Evolutionary conservation across 306 rosid genomes (phyloP).

Genomic region (Acacia confusa): DNA sequence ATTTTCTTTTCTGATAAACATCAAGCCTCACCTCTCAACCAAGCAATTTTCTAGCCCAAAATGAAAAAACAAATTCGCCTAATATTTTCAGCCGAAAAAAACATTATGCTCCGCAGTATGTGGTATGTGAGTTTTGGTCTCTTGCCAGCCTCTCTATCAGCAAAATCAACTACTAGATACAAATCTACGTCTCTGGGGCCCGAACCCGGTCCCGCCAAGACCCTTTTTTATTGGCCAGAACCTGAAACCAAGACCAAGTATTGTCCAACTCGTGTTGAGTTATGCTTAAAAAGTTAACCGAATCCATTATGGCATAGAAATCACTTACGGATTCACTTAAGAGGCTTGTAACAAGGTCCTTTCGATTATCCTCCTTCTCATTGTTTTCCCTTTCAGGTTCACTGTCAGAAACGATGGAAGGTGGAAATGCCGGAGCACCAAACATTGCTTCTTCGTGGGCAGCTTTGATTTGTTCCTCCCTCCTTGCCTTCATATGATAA

Average conservation of each 20-base stretch:
- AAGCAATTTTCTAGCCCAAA: constrained; percentile 5
- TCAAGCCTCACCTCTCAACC: constrained; percentile 10
- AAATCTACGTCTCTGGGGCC: constrained; percentile 47
- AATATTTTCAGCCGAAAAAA: constrained; percentile 13
- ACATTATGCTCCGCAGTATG: constrained; percentile 1
- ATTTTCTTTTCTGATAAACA: background rate
- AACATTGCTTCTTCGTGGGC: constrained; percentile 98
- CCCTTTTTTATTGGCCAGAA: constrained; percentile 76
- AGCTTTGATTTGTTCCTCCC: constrained; percentile 75
- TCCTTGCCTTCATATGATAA: constrained; percentile 55
- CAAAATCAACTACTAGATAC: constrained; percentile 12
- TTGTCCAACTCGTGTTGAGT: constrained; percentile 4
- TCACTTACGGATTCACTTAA: constrained; percentile 75
- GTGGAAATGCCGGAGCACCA: constrained; percentile 53
- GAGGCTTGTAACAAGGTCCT: constrained; percentile 56
- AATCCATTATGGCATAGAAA: background rate
- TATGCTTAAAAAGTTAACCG: background rate
- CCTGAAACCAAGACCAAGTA: constrained; percentile 47
- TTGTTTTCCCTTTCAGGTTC: constrained; percentile 57
- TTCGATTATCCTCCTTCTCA: constrained; percentile 45
- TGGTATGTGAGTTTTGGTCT: background rate
- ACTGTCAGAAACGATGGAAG: constrained; percentile 42
- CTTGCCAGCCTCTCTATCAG: background rate
- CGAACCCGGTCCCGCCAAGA: constrained; percentile 97
- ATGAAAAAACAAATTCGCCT: background rate